Conservation (phyloP, 768 basidiomycete species). For the Pulveroboletus ravenelii region DNA sequence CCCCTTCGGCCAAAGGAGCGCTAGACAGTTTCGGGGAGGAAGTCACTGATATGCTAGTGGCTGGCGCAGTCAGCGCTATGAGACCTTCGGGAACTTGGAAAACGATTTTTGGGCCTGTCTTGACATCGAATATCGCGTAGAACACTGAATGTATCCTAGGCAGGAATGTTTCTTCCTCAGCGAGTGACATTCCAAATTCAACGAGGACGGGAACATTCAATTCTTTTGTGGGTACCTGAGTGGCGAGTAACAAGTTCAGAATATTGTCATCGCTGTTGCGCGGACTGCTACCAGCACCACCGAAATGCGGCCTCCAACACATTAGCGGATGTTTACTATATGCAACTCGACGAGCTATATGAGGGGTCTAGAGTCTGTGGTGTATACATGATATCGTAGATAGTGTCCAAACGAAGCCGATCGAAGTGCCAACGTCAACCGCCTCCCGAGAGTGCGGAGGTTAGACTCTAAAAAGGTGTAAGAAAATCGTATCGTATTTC, state of each 20-base stretch:
- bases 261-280: too few species aligned
- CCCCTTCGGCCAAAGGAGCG: constrained; percentile 27
- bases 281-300: background rate
- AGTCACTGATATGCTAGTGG: constrained; percentile 25
- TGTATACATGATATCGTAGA: constrained; percentile 12
- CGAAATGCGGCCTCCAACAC: background rate
- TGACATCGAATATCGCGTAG: constrained; percentile 88
- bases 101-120: constrained; percentile 82
- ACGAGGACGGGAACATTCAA: background rate
- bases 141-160: constrained; percentile 84
- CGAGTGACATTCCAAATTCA: constrained; percentile 30
- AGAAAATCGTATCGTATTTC: constrained; percentile 3
- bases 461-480: constrained; percentile 16
- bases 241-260: background rate
- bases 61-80: constrained; percentile 46
- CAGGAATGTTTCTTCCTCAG: constrained; percentile 63
- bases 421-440: background rate
- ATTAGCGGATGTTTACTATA: background rate
- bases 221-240: background rate
- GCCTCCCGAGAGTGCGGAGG: constrained; percentile 13
- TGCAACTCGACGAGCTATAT: background rate
- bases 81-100: constrained; percentile 93
- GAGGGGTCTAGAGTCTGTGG: constrained; percentile 15
- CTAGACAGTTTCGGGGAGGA: constrained; percentile 34
- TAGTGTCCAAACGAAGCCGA: constrained; percentile 5